A percentile compares a stretch with the other conserved stretches of the same genome.
These are phyloP conservation scores for Boletus eberwhitei DNA, from an alignment of 768 basidiomycete genomes.

Conservation along the genomic window DNA sequence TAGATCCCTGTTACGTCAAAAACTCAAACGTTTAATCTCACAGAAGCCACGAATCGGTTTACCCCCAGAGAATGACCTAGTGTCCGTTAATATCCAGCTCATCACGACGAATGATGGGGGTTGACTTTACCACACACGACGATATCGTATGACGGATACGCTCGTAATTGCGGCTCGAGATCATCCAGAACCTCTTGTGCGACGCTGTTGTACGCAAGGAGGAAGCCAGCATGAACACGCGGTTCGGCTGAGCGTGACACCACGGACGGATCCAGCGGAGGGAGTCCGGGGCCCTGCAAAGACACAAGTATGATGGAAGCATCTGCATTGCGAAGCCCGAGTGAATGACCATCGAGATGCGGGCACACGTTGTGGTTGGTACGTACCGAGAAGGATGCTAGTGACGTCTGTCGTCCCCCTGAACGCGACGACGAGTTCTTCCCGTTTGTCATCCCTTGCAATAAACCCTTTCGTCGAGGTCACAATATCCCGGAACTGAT, in stretches of 20 bases:
- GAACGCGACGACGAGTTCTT: constrained; percentile 42
- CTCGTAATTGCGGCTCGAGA: constrained; percentile 30
- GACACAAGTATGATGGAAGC: constrained; percentile 17
- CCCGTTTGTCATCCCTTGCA: constrained; percentile 39
- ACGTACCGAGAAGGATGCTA: constrained; percentile 19
- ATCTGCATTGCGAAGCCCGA: constrained; percentile 12
- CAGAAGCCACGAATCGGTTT: constrained; percentile 4
- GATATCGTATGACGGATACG: constrained; percentile 34
- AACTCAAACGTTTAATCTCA: background rate
- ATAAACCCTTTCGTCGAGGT: constrained; percentile 44
- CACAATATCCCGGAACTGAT: constrained; percentile 36
- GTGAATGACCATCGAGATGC: background rate
- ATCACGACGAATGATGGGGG: background rate
- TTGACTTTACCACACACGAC: constrained; percentile 29
- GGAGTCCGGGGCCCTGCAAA: constrained; percentile 26
- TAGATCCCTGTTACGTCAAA: constrained; percentile 30
- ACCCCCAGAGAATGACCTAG: constrained; percentile 42
- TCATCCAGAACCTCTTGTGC: constrained; percentile 27
- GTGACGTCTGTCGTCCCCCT: constrained; percentile 35
- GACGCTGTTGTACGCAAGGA: constrained; percentile 35
- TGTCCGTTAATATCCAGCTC: background rate
- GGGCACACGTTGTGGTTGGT: background rate
- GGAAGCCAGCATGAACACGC: constrained; percentile 36
- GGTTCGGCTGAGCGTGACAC: constrained; percentile 10
- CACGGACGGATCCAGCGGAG: constrained; percentile 4